phyloP scores from a whole-genome alignment of 106 monocot genomes.

The Dendrobium huoshanense region DNA sequence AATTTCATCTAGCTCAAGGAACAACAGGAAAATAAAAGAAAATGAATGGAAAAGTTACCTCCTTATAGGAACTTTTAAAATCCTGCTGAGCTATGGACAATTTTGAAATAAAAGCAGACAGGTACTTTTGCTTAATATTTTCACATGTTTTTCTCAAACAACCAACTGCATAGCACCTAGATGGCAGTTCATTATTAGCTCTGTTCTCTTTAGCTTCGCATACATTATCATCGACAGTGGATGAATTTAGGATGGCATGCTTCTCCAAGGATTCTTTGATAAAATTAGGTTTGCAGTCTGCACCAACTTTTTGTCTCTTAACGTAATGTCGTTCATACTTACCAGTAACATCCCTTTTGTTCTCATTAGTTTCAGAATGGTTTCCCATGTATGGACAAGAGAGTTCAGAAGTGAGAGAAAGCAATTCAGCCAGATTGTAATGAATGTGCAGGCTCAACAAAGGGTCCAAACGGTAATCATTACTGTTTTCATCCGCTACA shows the following conservation, averaged over 20 bases:
- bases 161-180: slow-evolving; percentile 35
- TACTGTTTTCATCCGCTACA: slow-evolving; percentile 57
- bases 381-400: slow-evolving; percentile 19
- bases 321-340: slow-evolving; percentile 29
- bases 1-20: background rate
- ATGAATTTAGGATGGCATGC: slow-evolving; percentile 4
- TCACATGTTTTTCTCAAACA: slow-evolving; percentile 66
- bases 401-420: slow-evolving; percentile 33
- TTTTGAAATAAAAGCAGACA: slow-evolving; percentile 63
- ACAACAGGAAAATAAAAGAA: background rate
- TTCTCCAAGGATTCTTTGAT: slow-evolving; percentile 5
- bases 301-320: slow-evolving; percentile 44
- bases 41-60: slow-evolving; percentile 32
- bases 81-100: slow-evolving; percentile 65
- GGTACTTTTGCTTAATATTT: slow-evolving; percentile 60
- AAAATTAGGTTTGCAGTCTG: slow-evolving; percentile 12
- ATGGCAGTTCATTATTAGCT: slow-evolving; percentile 20
- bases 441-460: slow-evolving; percentile 86
- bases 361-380: slow-evolving; percentile 26
- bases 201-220: slow-evolving; percentile 8
- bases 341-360: slow-evolving; percentile 16
- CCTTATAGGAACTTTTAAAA: slow-evolving; percentile 41
- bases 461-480: slow-evolving; percentile 84
- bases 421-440: slow-evolving; percentile 78
- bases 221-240: slow-evolving; percentile 8